phyloP scores from a whole-genome alignment of 169 alveolate genomes.

The Perkinsus olseni region DNA sequence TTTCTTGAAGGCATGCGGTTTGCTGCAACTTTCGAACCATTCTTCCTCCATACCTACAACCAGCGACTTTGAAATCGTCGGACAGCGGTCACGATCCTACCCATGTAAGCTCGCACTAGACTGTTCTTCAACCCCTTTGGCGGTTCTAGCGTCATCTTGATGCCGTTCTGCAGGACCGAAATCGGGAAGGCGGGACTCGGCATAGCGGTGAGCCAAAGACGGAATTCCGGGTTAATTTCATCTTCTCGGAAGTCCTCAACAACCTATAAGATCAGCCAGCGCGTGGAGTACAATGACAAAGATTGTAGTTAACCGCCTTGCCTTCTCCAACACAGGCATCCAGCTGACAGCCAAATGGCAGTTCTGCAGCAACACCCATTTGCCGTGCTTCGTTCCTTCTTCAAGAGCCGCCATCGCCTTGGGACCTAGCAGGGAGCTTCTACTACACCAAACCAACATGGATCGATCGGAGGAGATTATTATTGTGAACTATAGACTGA shows the following conservation, averaged over 20 bases:
- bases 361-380: slow-evolving; percentile 83
- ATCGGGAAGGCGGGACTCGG: slow-evolving; percentile 72
- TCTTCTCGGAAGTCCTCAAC: slow-evolving; percentile 43
- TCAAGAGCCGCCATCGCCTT: slow-evolving; percentile 48
- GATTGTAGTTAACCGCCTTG: no score
- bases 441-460: no score
- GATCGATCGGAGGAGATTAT: no score
- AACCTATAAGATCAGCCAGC: no score
- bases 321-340: slow-evolving; percentile 80
- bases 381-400: slow-evolving; percentile 72
- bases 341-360: slow-evolving; percentile 86
- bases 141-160: slow-evolving; percentile 84
- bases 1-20: slow-evolving; percentile 78
- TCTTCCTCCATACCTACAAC: slow-evolving; percentile 71
- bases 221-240: slow-evolving; percentile 32
- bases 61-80: slow-evolving; percentile 44
- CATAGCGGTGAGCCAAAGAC: slow-evolving; percentile 84
- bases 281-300: no score
- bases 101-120: slow-evolving; percentile 57
- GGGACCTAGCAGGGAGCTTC: background rate
- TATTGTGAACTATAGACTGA: no score
- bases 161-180: slow-evolving; percentile 66
- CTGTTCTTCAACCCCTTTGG: slow-evolving; percentile 85
- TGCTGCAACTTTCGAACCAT: slow-evolving; percentile 77
- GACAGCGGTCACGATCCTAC: background rate